A percentile compares a stretch with the other conserved stretches of the same genome.
Evolutionary conservation across 306 rosid species (phyloP).

Genomic region (Glycine latifolia): DNA sequence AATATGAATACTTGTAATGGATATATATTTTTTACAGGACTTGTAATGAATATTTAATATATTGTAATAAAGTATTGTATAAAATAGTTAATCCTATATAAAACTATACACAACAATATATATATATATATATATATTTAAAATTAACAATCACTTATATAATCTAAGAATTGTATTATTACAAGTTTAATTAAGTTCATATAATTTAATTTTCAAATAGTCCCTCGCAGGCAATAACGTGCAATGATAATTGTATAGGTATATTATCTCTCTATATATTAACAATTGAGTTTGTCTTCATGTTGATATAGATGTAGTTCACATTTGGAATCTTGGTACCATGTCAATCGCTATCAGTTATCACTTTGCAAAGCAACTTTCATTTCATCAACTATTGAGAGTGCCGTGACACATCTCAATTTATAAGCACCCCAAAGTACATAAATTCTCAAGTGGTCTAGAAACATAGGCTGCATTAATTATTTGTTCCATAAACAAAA

Average conservation of each 20-base stretch:
- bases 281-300: background rate
- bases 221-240: background rate
- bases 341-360: background rate
- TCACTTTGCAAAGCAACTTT: background rate
- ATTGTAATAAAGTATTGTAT: too few species aligned
- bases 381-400: background rate
- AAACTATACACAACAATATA: too few species aligned
- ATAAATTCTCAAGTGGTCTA: background rate
- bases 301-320: background rate
- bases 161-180: too few species aligned
- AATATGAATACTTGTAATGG: background rate
- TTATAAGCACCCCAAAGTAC: background rate
- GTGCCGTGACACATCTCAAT: background rate
- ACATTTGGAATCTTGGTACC: slow-evolving; percentile 25
- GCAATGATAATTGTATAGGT: background rate
- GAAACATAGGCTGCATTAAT: background rate
- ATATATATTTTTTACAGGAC: too few species aligned
- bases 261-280: background rate
- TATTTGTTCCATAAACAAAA: background rate
- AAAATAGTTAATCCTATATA: too few species aligned
- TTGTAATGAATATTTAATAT: too few species aligned
- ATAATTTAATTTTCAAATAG: background rate
- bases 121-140: too few species aligned
- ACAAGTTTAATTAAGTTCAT: background rate
- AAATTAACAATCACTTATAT: too few species aligned